Percentiles rank a stretch among this genome's conserved stretches.
These are phyloP conservation scores for Zizania palustris DNA, from an alignment of 202 grass and related monocot genomes.

Conservation along the genomic window DNA sequence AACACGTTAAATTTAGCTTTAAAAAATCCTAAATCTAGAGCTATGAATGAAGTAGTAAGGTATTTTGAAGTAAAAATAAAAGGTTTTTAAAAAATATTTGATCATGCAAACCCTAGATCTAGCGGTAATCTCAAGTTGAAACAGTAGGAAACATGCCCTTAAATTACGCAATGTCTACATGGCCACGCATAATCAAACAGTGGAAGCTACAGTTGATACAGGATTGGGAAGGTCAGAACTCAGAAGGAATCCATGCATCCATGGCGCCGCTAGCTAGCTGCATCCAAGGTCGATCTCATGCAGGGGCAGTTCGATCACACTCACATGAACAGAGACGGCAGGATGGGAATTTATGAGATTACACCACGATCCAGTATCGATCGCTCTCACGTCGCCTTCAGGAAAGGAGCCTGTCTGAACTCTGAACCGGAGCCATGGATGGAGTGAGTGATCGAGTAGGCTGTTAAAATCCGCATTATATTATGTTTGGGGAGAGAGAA, in stretches of 20 bases:
- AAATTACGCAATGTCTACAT: no score
- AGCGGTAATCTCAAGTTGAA: no score
- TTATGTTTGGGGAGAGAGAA: neutral
- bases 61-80: no score
- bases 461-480: neutral
- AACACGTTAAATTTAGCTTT: no score
- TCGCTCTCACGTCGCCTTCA: constrained; percentile 38
- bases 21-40: no score
- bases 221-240: neutral
- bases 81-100: no score
- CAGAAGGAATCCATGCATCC: constrained; percentile 19
- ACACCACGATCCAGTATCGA: constrained; percentile 44
- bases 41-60: no score
- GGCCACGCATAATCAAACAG: neutral
- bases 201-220: neutral
- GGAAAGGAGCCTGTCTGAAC: constrained; percentile 21
- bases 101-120: no score
- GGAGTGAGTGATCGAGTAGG: no score
- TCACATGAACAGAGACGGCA: constrained; percentile 22
- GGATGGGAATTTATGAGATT: constrained; percentile 41
- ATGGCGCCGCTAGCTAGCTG: constrained; percentile 6
- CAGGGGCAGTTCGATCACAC: neutral
- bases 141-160: no score
- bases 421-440: neutral
- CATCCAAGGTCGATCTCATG: constrained; percentile 33